Evolutionary conservation across 1,284 basidiomycete species (phyloP).

Genomic region (Baeospora myosura): DNA sequence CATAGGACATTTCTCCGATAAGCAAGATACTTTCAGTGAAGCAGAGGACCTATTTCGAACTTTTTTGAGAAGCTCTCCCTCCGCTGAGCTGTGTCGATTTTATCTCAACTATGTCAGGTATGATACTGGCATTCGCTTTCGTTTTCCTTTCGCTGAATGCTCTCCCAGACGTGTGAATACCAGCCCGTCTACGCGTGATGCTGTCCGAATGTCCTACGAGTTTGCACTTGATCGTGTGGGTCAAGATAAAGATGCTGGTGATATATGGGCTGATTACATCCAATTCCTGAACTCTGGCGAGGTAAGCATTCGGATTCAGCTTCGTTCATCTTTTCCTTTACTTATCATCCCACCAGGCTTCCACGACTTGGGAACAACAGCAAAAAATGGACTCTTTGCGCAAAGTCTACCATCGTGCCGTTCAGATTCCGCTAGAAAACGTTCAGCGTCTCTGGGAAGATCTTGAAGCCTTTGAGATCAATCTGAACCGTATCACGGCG

Average conservation of each 20-base stretch:
- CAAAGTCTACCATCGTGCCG: slow-evolving; percentile 88
- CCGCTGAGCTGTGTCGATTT: slow-evolving; percentile 82
- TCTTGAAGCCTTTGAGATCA: slow-evolving; percentile 89
- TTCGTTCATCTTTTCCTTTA: not conserved
- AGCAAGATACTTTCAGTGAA: slow-evolving; percentile 54
- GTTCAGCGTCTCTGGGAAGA: slow-evolving; percentile 94
- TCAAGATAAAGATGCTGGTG: slow-evolving; percentile 70
- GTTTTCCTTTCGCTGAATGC: slow-evolving; percentile 7
- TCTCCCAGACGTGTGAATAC: slow-evolving; percentile 43
- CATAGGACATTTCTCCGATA: slow-evolving; percentile 69
- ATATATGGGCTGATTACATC: slow-evolving; percentile 78
- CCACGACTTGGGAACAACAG: slow-evolving; percentile 89
- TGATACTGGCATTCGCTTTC: slow-evolving; percentile 19
- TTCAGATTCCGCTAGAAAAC: slow-evolving; percentile 90
- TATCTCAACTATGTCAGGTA: slow-evolving; percentile 80
- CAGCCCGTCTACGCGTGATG: slow-evolving; percentile 55
- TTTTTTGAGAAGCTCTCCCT: slow-evolving; percentile 75
- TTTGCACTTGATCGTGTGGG: slow-evolving; percentile 89
- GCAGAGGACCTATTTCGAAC: slow-evolving; percentile 76
- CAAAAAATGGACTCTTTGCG: slow-evolving; percentile 92
- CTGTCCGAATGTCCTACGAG: slow-evolving; percentile 87
- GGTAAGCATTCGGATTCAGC: slow-evolving; percentile 32
- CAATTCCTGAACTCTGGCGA: slow-evolving; percentile 78
- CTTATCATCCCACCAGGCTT: slow-evolving; percentile 36
- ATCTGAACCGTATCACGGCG: slow-evolving; percentile 87